A percentile compares a stretch with the other conserved stretches of the same genome.
These are phyloP conservation scores for Mortierella hygrophila DNA, from an alignment of 192 early-diverging fungal genomes.

Conservation along the genomic window DNA sequence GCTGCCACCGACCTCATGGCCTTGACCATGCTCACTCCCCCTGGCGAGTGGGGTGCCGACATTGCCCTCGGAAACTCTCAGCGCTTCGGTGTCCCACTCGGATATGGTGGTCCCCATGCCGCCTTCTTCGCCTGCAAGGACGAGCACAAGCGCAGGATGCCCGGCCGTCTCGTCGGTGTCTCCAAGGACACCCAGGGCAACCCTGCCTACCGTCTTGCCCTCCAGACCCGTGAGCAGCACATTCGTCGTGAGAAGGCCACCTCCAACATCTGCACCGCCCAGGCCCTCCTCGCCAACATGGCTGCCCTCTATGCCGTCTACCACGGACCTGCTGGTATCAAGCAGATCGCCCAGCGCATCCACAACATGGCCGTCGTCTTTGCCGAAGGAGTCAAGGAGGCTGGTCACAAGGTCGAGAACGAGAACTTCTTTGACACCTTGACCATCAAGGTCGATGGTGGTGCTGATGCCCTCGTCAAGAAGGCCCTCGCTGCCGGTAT, in stretches of 20 bases:
- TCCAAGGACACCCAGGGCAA: conserved; percentile 93
- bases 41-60: conserved; percentile 97
- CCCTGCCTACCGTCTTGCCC: conserved; percentile 91
- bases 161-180: conserved; percentile 96
- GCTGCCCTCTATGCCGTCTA: conserved; percentile 99
- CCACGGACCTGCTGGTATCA: conserved; percentile 95
- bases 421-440: conserved; percentile 96
- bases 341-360: conserved; percentile 91
- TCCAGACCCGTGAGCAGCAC: conserved; percentile 99
- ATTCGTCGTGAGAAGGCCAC: conserved; percentile 99
- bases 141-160: conserved; percentile 94
- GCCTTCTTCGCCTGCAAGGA: conserved; percentile 98
- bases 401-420: conserved; percentile 89
- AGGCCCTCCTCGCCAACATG: conserved; percentile 99
- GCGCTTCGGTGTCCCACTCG: conserved; percentile 98
- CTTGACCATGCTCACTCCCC: conserved; percentile 90
- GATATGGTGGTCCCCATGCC: conserved; percentile 99
- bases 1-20: conserved; percentile 96
- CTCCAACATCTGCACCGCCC: conserved; percentile 99
- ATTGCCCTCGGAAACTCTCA: conserved; percentile 98
- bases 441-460: conserved; percentile 78
- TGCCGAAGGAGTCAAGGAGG: conserved; percentile 77
- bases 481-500: conserved; percentile 83
- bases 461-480: conserved; percentile 73
- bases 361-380: conserved; percentile 91